Evolutionary conservation across 225 moss, liverwort and hornwort species (phyloP).

Genomic region (Pseudoscleropodium purum): DNA sequence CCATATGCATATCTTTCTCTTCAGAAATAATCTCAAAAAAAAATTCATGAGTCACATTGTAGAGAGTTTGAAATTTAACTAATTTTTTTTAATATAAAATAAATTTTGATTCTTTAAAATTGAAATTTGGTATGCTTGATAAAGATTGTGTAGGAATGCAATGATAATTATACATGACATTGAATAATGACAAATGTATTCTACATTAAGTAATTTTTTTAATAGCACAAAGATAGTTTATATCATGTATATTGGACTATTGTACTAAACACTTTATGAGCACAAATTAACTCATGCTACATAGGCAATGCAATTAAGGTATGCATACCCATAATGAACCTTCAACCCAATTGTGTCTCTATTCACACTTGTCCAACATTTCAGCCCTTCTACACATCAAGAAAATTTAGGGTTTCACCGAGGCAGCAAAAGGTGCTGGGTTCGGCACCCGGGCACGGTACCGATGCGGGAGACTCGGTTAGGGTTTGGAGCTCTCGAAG

Average conservation of each 20-base stretch:
- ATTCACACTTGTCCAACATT: background rate
- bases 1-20: background rate
- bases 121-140: background rate
- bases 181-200: background rate
- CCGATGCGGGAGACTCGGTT: background rate
- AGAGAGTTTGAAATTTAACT: background rate
- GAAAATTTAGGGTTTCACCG: background rate
- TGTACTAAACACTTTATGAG: accelerated
- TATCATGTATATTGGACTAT: background rate
- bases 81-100: background rate
- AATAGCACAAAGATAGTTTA: background rate
- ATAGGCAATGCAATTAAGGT: background rate
- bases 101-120: background rate
- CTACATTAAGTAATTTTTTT: background rate
- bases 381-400: background rate
- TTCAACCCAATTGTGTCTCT: background rate
- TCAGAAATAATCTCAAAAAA: background rate
- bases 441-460: background rate
- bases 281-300: too few relatives aligned
- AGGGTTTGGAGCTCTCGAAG: slow-evolving; percentile 15
- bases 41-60: background rate
- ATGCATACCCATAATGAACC: too few relatives aligned
- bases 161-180: background rate
- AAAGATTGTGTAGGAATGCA: background rate
- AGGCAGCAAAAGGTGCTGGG: background rate